A percentile compares a stretch with the other conserved stretches of the same genome.
Conservation (phyloP, 2,329 filamentous ascomycete species). For the Chaetoscypha palmicola region DNA sequence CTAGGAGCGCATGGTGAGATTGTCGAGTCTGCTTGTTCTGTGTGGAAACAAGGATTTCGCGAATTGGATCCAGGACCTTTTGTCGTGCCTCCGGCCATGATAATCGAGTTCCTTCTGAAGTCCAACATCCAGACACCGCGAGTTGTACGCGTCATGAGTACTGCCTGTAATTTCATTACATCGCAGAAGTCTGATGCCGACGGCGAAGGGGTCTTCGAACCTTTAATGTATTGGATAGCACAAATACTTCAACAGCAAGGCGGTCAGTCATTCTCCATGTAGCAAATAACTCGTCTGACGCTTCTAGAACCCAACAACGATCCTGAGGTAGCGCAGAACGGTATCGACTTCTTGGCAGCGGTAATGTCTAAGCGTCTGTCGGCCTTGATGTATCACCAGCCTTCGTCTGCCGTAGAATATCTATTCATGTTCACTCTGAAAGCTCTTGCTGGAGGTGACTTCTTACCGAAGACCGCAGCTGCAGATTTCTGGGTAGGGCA, state of each 20-base stretch:
- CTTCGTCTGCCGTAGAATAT: constrained; percentile 50
- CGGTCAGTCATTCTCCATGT: constrained; percentile 35
- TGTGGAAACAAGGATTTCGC: constrained; percentile 68
- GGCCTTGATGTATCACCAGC: constrained; percentile 53
- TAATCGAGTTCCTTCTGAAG: constrained; percentile 59
- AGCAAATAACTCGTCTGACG: constrained; percentile 5
- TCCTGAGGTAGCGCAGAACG: constrained; percentile 64
- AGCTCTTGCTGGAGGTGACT: constrained; percentile 63
- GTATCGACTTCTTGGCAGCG: constrained; percentile 64
- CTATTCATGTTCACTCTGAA: constrained; percentile 67
- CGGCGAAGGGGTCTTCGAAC: constrained; percentile 42
- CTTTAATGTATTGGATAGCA: constrained; percentile 55
- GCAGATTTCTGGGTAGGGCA: constrained; percentile 70
- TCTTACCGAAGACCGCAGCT: constrained; percentile 67
- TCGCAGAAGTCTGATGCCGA: constrained; percentile 45
- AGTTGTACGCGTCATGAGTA: constrained; percentile 62
- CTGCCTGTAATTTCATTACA: constrained; percentile 62
- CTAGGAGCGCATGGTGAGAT: constrained; percentile 59
- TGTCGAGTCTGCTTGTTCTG: constrained; percentile 62
- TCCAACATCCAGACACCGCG: constrained; percentile 55
- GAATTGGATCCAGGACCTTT: constrained; percentile 71
- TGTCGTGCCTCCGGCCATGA: constrained; percentile 59
- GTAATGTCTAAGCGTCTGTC: constrained; percentile 54
- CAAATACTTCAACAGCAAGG: constrained; percentile 55
- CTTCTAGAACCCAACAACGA: constrained; percentile 51